phyloP scores from a whole-genome alignment of 2,329 filamentous ascomycete species.

The Colletotrichum caudatum region DNA sequence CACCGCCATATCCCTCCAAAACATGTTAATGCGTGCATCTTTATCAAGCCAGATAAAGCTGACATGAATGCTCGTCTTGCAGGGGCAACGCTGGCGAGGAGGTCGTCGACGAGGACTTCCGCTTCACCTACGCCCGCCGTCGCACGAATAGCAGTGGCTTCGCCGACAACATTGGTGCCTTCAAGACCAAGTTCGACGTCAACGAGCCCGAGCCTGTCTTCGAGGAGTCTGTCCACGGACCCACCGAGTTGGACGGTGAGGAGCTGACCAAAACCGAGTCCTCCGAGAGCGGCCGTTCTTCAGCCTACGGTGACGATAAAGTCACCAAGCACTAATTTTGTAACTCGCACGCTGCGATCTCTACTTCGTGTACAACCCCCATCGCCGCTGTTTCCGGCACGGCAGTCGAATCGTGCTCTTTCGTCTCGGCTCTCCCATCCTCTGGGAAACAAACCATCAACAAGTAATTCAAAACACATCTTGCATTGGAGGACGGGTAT shows the following conservation, averaged over 20 bases:
- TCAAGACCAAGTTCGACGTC: constrained; percentile 97
- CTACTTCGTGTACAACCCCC: constrained; percentile 15
- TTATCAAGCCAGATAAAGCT: constrained; percentile 2
- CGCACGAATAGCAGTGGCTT: constrained; percentile 90
- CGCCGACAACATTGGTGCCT: constrained; percentile 76
- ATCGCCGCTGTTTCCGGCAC: constrained; percentile 16
- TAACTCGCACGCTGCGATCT: not conserved
- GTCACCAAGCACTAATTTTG: constrained; percentile 43
- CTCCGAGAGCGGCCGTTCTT: constrained; percentile 71
- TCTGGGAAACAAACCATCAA: constrained; percentile 9
- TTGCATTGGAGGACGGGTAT: constrained; percentile 16
- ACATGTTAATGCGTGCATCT: not conserved
- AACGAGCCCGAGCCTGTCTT: constrained; percentile 92
- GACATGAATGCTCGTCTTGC: constrained; percentile 30
- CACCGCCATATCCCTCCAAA: not conserved
- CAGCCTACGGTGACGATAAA: constrained; percentile 64
- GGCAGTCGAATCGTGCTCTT: constrained; percentile 25
- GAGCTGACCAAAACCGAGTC: constrained; percentile 67
- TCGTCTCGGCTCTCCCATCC: constrained; percentile 3
- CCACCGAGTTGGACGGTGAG: constrained; percentile 64
- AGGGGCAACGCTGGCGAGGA: constrained; percentile 91
- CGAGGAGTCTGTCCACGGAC: constrained; percentile 85
- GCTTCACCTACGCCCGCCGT: constrained; percentile 85
- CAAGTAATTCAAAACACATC: constrained; percentile 18
- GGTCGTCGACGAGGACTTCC: constrained; percentile 85